A percentile compares a stretch with the other conserved stretches of the same genome.
phyloP scores from a whole-genome alignment of 345 rosid species.

The Populus simonii region DNA sequence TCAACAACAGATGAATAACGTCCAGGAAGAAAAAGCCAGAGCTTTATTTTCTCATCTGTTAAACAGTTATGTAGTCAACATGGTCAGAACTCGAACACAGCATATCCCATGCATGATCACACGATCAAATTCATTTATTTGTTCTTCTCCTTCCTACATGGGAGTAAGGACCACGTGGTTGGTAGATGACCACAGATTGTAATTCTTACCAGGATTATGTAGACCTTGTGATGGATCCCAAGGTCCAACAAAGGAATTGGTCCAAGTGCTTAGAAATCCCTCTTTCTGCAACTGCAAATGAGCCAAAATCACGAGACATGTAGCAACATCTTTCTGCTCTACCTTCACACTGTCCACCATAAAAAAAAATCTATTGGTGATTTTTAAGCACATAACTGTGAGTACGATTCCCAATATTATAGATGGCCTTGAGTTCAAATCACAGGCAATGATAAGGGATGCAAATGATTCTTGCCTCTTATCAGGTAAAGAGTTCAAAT shows the following conservation, averaged over 20 bases:
- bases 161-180: background rate
- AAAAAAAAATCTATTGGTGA: background rate
- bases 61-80: constrained; percentile 6
- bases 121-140: background rate
- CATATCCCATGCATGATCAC: background rate
- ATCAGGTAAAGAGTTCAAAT: constrained; percentile 60
- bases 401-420: background rate
- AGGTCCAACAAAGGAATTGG: constrained; percentile 99
- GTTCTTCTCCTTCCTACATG: constrained; percentile 6
- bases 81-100: background rate
- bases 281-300: constrained; percentile 84
- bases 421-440: constrained; percentile 12
- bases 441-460: background rate
- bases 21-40: constrained; percentile 97
- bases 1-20: constrained; percentile 63
- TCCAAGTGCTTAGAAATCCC: constrained; percentile 89
- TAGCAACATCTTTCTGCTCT: constrained; percentile 85
- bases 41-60: constrained; percentile 95
- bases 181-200: background rate
- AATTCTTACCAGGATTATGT: constrained; percentile 86
- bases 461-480: constrained; percentile 50
- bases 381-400: background rate
- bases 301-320: constrained; percentile 77
- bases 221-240: constrained; percentile 99
- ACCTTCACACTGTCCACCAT: constrained; percentile 50